Evolutionary conservation across 2,329 filamentous ascomycete genomes (phyloP), one percentile per base, ranked within the genome.

Genomic region (Xylariales sp.): DNA sequence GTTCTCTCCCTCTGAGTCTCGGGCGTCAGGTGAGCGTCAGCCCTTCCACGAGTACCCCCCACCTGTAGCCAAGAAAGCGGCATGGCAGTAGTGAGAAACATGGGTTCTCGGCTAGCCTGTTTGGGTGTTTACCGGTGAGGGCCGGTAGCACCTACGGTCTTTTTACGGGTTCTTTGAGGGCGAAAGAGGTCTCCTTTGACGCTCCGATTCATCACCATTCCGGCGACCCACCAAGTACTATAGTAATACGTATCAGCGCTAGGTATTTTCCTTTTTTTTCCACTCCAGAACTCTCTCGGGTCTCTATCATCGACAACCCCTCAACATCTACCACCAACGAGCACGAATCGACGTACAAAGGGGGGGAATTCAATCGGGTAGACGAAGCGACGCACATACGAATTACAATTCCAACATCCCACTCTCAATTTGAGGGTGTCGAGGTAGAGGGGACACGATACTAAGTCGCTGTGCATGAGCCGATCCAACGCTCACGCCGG

Each of bases 161-260:
- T 68, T 68, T 65, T 50, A 66, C 46, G 63, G 65, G 57, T 56
- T 63, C 53, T 61, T 65, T 64, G 52, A 63, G 60, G 41, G 53
- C 39, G 57, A 68, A 62, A 41, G 59, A 46, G 54, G 54, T 63
- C 28, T 58, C 52, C 58, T 64, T 64, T 70, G 58, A 63, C 48
- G 64, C 55, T 69, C 66, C 66, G 66, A 69, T 67, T 65, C 61
- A 68, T 53, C 57, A 46, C 48, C 59, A 56, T 67, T 62, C 43
- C 54, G 46, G 32, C 62, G 61, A 64, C 68, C 68, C 68, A 68
- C 68, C 36, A 39, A 63, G 48, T 36, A 39, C 45, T 48, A 45
- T 56, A 65, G 32, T 63, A 60, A 68, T 64, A 23, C 58, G 23
- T 52, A 46, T 41, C 36, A 60, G 54, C 66, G 50, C 66, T 58